Percentiles rank a stretch among this genome's conserved stretches.
Conservation (phyloP, 225 moss, liverwort and hornwort species). For the Bryum argenteum region DNA sequence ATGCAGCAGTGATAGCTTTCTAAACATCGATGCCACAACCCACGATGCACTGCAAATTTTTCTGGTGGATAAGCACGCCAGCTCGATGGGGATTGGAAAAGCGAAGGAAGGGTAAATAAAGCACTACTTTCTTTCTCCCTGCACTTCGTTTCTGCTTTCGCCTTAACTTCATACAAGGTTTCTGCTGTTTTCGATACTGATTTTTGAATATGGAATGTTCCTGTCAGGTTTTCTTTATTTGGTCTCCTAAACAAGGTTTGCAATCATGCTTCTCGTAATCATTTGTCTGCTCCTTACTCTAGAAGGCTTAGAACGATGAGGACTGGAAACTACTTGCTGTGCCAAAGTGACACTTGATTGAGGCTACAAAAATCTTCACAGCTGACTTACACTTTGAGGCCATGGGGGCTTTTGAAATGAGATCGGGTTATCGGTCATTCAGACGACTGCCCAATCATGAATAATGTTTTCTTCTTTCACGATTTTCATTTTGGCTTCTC, state of each 20-base stretch:
- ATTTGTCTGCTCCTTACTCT: conserved; percentile 1
- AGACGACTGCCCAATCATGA: conserved; percentile 6
- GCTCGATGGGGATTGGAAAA: conserved; percentile 95
- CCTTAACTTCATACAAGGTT: conserved; percentile 11
- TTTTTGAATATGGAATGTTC: conserved; percentile 27
- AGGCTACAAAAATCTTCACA: background rate
- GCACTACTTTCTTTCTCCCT: conserved; percentile 2
- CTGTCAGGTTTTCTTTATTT: conserved; percentile 87
- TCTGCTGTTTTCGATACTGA: conserved; percentile 20
- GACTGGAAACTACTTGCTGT: conserved; percentile 18
- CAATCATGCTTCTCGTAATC: conserved; percentile 21
- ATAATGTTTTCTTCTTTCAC: background rate
- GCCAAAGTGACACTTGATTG: conserved; percentile 11
- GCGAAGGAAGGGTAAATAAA: conserved; percentile 87
- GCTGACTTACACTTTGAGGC: background rate
- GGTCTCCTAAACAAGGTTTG: conserved; percentile 90
- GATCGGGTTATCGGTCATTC: conserved; percentile 9
- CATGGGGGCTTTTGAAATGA: conserved; percentile 2
- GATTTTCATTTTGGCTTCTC: conserved; percentile 17
- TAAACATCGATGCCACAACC: conserved; percentile 75
- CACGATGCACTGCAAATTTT: conserved; percentile 94
- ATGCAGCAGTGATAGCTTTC: conserved; percentile 68
- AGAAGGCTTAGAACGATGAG: conserved; percentile 4
- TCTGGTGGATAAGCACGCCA: conserved; percentile 82
- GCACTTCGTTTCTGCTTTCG: conserved; percentile 16